Conservation (phyloP, 2,329 filamentous ascomycete genomes). For the Pleurostoma richardsiae region DNA sequence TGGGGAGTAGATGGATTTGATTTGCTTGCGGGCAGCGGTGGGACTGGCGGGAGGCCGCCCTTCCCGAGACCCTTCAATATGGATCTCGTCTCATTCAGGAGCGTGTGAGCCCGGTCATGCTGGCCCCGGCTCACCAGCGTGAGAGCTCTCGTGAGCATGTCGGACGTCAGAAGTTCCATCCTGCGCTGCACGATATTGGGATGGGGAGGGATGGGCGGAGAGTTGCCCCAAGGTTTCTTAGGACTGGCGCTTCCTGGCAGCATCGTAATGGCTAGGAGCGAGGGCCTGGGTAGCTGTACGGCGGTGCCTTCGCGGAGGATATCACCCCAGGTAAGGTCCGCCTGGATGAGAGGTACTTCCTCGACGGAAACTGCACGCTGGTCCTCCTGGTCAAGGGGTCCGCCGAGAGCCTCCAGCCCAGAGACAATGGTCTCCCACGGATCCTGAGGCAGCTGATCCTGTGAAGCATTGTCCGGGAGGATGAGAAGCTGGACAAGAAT, state of each 20-base stretch:
- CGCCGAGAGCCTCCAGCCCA: conserved; percentile 86
- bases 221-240: conserved; percentile 58
- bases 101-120: conserved; percentile 87
- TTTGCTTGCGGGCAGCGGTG: conserved; percentile 46
- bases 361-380: conserved; percentile 81
- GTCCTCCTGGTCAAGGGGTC: conserved; percentile 80
- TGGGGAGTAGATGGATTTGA: conserved; percentile 46
- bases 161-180: conserved; percentile 95
- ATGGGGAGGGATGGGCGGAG: conserved; percentile 87
- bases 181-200: conserved; percentile 91
- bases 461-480: conserved; percentile 73
- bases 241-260: conserved; percentile 63
- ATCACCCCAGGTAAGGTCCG: conserved; percentile 89
- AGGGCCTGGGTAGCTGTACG: conserved; percentile 82
- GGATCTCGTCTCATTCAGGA: conserved; percentile 87
- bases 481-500: conserved; percentile 93
- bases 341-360: conserved; percentile 91
- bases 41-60: conserved; percentile 85
- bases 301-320: conserved; percentile 84
- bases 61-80: conserved; percentile 96
- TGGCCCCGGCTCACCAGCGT: conserved; percentile 88
- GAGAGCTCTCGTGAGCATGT: conserved; percentile 91
- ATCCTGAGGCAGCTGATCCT: conserved; percentile 85
- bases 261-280: conserved; percentile 92
- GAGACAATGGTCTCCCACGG: conserved; percentile 98